Evolutionary conservation across 148 eudicot species (phyloP).

Genomic region (Rhododendron mucronatum): DNA sequence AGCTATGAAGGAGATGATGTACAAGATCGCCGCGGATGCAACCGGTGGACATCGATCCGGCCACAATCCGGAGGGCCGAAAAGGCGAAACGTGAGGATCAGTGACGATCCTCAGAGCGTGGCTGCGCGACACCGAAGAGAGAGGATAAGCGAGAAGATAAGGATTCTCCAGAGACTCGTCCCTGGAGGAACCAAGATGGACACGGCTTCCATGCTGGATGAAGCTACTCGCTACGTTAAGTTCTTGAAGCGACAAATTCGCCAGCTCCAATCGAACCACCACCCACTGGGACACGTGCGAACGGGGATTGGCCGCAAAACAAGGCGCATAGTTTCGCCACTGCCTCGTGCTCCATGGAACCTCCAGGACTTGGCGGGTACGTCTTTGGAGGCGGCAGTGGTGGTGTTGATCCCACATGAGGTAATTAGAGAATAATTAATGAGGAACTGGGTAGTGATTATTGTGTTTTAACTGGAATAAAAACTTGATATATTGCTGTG

Average conservation of each 20-base stretch:
- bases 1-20: conserved; percentile 94
- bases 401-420: conserved; percentile 3
- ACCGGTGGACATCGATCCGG: conserved; percentile 89
- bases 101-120: conserved; percentile 86
- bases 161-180: conserved; percentile 79
- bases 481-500: conserved; percentile 1
- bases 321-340: conserved; percentile 5
- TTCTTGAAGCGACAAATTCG: conserved; percentile 77
- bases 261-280: conserved; percentile 34
- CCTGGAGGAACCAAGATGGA: conserved; percentile 95
- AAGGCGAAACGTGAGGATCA: conserved; percentile 70
- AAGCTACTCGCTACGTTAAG: conserved; percentile 85
- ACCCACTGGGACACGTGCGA: neutral
- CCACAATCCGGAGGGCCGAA: conserved; percentile 66
- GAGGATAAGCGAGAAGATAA: conserved; percentile 73
- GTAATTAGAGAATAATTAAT: neutral
- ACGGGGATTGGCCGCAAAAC: conserved; percentile 9
- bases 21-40: conserved; percentile 89
- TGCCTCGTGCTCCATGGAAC: conserved; percentile 8
- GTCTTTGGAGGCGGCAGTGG: neutral
- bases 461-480: neutral
- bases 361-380: conserved; percentile 10
- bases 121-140: conserved; percentile 82
- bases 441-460: neutral
- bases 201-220: conserved; percentile 92